Evolutionary conservation across 73 alveolate genomes (phyloP).

Genomic region (Tetrahymena elliotti): DNA sequence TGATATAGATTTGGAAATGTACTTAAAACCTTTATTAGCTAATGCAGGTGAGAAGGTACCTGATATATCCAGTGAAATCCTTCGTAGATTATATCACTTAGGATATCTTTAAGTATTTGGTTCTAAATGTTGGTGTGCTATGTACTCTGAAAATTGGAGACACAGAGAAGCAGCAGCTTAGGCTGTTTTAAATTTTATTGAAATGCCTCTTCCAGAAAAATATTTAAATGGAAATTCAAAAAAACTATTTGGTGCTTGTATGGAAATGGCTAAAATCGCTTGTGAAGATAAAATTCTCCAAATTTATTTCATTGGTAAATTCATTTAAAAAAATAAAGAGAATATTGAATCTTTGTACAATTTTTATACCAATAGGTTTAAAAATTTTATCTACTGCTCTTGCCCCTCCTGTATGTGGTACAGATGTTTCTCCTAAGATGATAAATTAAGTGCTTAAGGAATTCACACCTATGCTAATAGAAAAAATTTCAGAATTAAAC

Average conservation of each 20-base stretch:
- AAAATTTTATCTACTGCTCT: conserved; percentile 78
- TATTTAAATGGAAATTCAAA: conserved; percentile 75
- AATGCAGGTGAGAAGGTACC: conserved; percentile 84
- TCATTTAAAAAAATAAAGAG: not conserved
- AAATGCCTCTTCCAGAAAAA: conserved; percentile 81
- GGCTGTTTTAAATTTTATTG: conserved; percentile 88
- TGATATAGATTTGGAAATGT: conserved; percentile 93
- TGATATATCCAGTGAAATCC: conserved; percentile 69
- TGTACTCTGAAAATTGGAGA: conserved; percentile 93
- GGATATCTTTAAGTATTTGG: conserved; percentile 89
- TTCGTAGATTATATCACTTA: conserved; percentile 77
- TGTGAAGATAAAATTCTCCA: conserved; percentile 87
- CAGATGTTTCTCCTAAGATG: conserved; percentile 81
- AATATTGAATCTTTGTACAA: too few relatives aligned
- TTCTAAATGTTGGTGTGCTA: conserved; percentile 87
- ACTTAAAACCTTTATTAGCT: conserved; percentile 71
- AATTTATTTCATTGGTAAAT: conserved; percentile 59
- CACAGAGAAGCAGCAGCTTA: conserved; percentile 93
- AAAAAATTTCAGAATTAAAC: conserved; percentile 86
- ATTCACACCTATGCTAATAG: conserved; percentile 77
- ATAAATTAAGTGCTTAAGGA: conserved; percentile 76
- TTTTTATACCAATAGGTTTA: conserved; percentile 40
- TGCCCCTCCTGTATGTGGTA: conserved; percentile 92
- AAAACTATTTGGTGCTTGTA: conserved; percentile 83
- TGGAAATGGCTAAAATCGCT: conserved; percentile 80